Base-by-base conservation (phyloP, 495 filamentous ascomycete genomes). In the Tuber aestivum region DNA sequence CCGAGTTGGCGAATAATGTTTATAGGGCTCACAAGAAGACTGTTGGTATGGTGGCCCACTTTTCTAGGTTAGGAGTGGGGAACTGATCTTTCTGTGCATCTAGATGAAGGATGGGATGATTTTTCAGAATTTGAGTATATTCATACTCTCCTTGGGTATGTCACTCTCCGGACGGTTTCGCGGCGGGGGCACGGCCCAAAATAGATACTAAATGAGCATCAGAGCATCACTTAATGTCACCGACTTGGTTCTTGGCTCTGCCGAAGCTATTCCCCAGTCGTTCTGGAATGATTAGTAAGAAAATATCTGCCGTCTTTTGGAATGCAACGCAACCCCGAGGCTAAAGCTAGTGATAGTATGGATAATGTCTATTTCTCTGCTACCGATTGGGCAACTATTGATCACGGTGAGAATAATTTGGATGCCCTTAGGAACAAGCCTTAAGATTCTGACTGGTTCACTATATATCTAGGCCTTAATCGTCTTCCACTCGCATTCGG, bases 81-180 rank as follows among this genome's bases (percentile, higher is more conserved):
- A 7, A 16, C 56, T 65, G 56, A 65, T 65, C 2, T 16, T 35
- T 35, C 56, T 65, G 27, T 18, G 32, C 56, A 32, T 65, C 27
- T 78, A 72, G 83, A 86, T 23, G 81, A 85, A 8, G 86, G 86
- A 10, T 79, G 81, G 61, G 85, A 87, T 79, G 81, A 87, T 79
- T 91, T 87, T 86, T 91, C 88, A 23, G 91, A 92, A 77, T 88
- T 87, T 35, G 89, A 83, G 1, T 92, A 90, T 72, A 81, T 92
- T 73, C 85, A 86, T 21, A 89, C 91, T 76, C 86, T 87, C 45
- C 85, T 92, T 23, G 85, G 86, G 56, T 35, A 35, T 18, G 14
- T 32, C 12, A 14, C 27, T 32, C 0, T 35, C 56, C 8, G 27
- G 14, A 32, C 27, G 5, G 35, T 65, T 35, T 65, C 32, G n/a